Evolutionary conservation across 1,284 basidiomycete species (phyloP), one percentile per base, ranked within the genome.

Genomic region (Fomes fomentarius): DNA sequence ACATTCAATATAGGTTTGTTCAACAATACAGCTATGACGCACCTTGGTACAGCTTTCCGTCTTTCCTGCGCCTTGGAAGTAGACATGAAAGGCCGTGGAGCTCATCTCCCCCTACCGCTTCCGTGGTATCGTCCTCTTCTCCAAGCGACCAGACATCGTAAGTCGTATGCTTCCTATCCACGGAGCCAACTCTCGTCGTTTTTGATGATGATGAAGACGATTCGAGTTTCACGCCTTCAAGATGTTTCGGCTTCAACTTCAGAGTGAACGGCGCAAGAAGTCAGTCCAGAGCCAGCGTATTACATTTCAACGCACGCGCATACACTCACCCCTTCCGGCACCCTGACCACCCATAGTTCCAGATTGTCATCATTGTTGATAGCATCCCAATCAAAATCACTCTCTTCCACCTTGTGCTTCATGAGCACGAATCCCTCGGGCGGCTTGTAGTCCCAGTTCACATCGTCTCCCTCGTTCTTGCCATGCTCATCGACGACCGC

Each of bases 271-370:
- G 28, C 28, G 28, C n/a, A 47, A 1, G n/a, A 21, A 39, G 4
- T 34, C 19, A 24, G n/a, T n/a, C 17, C 14, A 34, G 25, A 28
- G 37, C 2, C 25, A 21, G 10, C 21, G 21, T 40, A 17, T 14
- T 19, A 40, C 8, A 12, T n/a, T n/a, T n/a, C n/a, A n/a, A n/a
- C n/a, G n/a, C n/a, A 30, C 25, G 14, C 3, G 34, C 2, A 8
- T 9, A 30, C 9, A 75, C 87, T 58, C 65, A 91, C 89, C 40
- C 76, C 76, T 6, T 83, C 79, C 12, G 89, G 89, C 14, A 84
- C 79, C 9, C 89, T 79, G 21, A 91, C 76, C 11, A 90, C 70
- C 82, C 87, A 90, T 4, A 91, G 60, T 63, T 91, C 89, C 3
- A 82, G 63, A 56, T 87, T 78, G 0, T 81, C 76, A 50, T 87